Base-by-base conservation (phyloP, 2,329 filamentous ascomycete species). In the Nigrospora sphaerica region DNA sequence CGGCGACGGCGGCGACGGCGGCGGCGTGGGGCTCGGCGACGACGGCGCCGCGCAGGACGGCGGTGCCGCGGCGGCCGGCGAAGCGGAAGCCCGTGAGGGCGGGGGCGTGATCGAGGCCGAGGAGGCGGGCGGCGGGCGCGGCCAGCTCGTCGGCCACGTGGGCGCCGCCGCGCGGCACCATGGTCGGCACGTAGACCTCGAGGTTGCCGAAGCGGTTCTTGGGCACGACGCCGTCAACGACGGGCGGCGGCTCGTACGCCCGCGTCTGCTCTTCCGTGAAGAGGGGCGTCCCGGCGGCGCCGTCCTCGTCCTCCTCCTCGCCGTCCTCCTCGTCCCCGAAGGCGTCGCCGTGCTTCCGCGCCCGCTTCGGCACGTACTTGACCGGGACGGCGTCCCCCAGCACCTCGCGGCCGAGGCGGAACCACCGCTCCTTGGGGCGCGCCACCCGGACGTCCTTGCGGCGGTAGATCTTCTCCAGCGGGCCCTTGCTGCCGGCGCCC, bases 191-290 rank as follows among this genome's bases (percentile, higher is more conserved):
- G 62, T 92, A 97, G 35, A 95, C 78, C 58, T 97, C 93, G 49
- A 97, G 84, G 59, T 98, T 98, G 12, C 90, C 90, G 63, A 89
- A 98, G 16, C 85, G 83, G 61, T 98, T 98, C 67, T 88, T 92
- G 0, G 93, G 92, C 2, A 97, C 77, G 12, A 74, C 72, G 0
- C 90, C 91, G 44, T 82, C 69, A 4, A 86, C 72, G 1, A 97
- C 83, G 0, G 89, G 84, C 1, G 88, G 86, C 0, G 92, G 80
- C 12, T 78, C 67, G 63, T 95, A 97, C 0, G 83, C 50, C 13
- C 85, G 78, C 0, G 92, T 88, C 58, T 89, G 82, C 10, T 80
- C 75, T 16, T 73, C 61, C 0, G 72, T 80, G 57, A 79, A 86
- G 2, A 85, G 65, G 2, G 81, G 81, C 2, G 71, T 79, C 3